Percentiles rank a stretch among this genome's conserved stretches.
These are phyloP conservation scores for Bocquillonia castaneifolia DNA, from an alignment of 441 rosid species.

Conservation along the genomic window DNA sequence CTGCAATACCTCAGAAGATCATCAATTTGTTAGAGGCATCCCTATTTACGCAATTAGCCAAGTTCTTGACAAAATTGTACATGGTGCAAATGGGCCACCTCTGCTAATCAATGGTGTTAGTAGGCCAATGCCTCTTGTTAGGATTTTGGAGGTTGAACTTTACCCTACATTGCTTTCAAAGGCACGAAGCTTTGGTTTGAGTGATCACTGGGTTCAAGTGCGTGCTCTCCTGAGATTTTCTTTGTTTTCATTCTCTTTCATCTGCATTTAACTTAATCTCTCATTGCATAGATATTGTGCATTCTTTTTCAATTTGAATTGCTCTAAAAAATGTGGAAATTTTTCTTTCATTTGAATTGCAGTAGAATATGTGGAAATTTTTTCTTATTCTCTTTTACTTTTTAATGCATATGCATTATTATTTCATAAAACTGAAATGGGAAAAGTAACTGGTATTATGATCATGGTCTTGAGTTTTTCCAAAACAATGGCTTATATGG, in stretches of 20 bases:
- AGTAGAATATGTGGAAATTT: neutral
- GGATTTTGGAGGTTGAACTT: slow-evolving; percentile 93
- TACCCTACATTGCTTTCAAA: slow-evolving; percentile 91
- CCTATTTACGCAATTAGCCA: slow-evolving; percentile 73
- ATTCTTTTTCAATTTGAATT: neutral
- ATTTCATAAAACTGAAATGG: neutral
- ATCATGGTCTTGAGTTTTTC: neutral
- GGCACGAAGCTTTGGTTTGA: slow-evolving; percentile 90
- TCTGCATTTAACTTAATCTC: neutral
- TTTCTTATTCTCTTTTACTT: neutral
- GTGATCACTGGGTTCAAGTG: slow-evolving; percentile 91
- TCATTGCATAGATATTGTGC: neutral
- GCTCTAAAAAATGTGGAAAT: neutral
- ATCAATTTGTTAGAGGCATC: slow-evolving; percentile 90
- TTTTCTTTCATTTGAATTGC: neutral
- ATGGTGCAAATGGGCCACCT: slow-evolving; percentile 69
- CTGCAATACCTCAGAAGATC: slow-evolving; percentile 64
- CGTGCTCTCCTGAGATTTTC: slow-evolving; percentile 18
- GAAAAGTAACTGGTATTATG: neutral
- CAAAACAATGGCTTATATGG: neutral
- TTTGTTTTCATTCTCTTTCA: neutral
- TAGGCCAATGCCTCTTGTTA: slow-evolving; percentile 86
- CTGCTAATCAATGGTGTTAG: slow-evolving; percentile 83
- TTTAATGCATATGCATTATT: neutral
- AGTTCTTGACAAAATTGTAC: slow-evolving; percentile 71